These are phyloP conservation scores for Strigomonas culicis DNA, from an alignment of 208 protist genomes.

Conservation along the genomic window DNA sequence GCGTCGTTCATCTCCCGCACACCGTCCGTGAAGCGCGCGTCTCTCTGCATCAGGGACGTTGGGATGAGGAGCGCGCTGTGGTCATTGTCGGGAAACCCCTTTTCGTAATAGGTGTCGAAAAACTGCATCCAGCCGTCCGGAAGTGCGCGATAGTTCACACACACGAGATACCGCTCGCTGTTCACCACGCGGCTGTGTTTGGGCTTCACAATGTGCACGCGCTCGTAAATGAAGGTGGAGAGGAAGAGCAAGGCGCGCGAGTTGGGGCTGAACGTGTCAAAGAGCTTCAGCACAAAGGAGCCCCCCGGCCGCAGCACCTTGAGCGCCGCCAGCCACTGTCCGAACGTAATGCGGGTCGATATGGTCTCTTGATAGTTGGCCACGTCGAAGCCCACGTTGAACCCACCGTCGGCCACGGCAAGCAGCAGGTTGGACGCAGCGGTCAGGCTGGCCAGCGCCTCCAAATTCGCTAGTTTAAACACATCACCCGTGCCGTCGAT, in stretches of 20 bases:
- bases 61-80: slow-evolving; percentile 59
- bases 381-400: slow-evolving; percentile 57
- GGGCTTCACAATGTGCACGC: slow-evolving; percentile 88
- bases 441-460: slow-evolving; percentile 58
- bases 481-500: slow-evolving; percentile 84
- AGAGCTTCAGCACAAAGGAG: slow-evolving; percentile 88
- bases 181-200: slow-evolving; percentile 88
- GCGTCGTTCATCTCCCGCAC: slow-evolving; percentile 47
- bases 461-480: slow-evolving; percentile 73
- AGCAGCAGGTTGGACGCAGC: slow-evolving; percentile 35
- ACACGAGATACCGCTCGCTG: slow-evolving; percentile 88
- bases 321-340: slow-evolving; percentile 76
- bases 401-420: slow-evolving; percentile 91
- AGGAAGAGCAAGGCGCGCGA: slow-evolving; percentile 74
- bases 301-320: slow-evolving; percentile 62
- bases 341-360: slow-evolving; percentile 81
- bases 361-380: slow-evolving; percentile 90
- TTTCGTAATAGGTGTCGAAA: slow-evolving; percentile 48
- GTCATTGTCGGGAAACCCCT: slow-evolving; percentile 63
- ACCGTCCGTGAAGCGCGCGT: slow-evolving; percentile 42
- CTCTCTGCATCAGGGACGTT: slow-evolving; percentile 32
- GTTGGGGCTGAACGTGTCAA: slow-evolving; percentile 88
- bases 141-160: slow-evolving; percentile 38
- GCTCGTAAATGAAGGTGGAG: slow-evolving; percentile 76
- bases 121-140: slow-evolving; percentile 48